phyloP scores from a whole-genome alignment of 2,329 filamentous ascomycete genomes.

The Hypoxylon sp. region DNA sequence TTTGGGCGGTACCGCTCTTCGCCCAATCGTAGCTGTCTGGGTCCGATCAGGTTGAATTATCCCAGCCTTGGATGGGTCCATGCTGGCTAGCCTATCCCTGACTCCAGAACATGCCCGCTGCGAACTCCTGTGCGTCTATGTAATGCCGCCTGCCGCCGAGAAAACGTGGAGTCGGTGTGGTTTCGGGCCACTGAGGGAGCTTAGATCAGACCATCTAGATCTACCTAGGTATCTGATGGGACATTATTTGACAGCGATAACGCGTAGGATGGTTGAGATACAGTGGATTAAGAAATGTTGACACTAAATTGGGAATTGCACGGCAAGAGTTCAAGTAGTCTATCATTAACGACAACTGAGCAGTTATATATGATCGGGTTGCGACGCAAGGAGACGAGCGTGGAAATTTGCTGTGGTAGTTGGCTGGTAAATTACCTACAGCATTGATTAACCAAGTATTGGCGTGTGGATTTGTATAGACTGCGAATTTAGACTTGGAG shows the following conservation, averaged over 20 bases:
- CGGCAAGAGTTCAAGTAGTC: background rate
- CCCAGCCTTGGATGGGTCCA: constrained; percentile 11
- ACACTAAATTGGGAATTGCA: background rate
- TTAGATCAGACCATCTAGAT: constrained; percentile 4
- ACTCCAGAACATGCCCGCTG: constrained; percentile 24
- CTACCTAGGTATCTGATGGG: background rate
- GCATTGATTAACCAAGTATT: background rate
- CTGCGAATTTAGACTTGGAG: background rate
- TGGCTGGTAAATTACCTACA: background rate
- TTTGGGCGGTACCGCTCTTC: constrained; percentile 21
- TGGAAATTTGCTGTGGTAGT: background rate
- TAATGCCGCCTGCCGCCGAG: constrained; percentile 33
- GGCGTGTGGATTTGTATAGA: background rate
- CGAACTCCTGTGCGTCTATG: constrained; percentile 42
- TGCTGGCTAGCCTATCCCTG: constrained; percentile 10
- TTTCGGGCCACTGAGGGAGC: constrained; percentile 9
- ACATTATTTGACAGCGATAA: background rate
- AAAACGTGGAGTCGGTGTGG: constrained; percentile 43
- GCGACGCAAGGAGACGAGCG: background rate
- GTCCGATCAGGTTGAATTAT: constrained; percentile 12
- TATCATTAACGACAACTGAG: constrained; percentile 9
- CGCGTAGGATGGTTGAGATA: background rate
- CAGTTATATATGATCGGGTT: background rate
- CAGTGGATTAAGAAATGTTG: background rate
- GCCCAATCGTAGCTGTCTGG: constrained; percentile 28